A percentile compares a stretch with the other conserved stretches of the same genome.
phyloP scores from a whole-genome alignment of 1,284 basidiomycete genomes.

The Naganishia liquefaciens region DNA sequence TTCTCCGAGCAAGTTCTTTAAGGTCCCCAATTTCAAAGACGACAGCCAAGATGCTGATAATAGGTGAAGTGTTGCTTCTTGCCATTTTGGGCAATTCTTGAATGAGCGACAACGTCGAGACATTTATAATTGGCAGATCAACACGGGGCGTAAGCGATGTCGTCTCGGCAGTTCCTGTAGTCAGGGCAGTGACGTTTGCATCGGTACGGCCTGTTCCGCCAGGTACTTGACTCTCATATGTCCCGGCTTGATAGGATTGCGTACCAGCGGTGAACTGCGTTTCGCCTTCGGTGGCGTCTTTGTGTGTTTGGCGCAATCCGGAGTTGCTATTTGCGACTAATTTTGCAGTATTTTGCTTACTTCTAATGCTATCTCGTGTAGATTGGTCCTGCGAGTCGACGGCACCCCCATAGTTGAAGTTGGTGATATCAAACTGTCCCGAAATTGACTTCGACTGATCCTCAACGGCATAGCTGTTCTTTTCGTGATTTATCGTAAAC shows the following conservation, averaged over 20 bases:
- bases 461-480: background rate
- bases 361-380: background rate
- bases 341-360: background rate
- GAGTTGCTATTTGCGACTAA: background rate
- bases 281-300: background rate
- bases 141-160: background rate
- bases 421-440: constrained; percentile 6
- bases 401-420: constrained; percentile 12
- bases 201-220: background rate
- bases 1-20: constrained; percentile 16
- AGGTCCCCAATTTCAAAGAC: constrained; percentile 24
- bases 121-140: constrained; percentile 22
- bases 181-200: background rate
- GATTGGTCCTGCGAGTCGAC: constrained; percentile 16
- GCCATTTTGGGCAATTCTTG: background rate
- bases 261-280: constrained; percentile 11
- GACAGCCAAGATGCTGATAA: constrained; percentile 20
- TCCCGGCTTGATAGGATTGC: constrained; percentile 3
- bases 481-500: no score
- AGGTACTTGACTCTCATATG: background rate
- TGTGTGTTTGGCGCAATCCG: no score
- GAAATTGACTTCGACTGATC: no score
- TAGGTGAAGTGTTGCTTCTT: background rate
- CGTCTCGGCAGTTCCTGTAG: background rate
- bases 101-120: constrained; percentile 4